Percentiles rank a stretch among this genome's conserved stretches.
phyloP scores from a whole-genome alignment of 306 rosid genomes.

The Carpinus fangiana region DNA sequence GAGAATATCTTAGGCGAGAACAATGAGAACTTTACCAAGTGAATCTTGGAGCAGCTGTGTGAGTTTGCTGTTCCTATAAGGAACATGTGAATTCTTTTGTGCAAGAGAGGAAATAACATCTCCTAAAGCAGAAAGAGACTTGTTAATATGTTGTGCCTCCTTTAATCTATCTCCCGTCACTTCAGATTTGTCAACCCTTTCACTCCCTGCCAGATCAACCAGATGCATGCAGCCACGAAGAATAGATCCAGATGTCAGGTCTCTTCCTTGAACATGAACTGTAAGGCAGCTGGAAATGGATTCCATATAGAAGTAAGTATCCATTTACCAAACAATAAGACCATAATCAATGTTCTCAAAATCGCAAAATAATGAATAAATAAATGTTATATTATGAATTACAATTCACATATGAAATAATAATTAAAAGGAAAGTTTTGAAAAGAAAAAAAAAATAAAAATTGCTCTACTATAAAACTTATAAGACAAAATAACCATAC shows the following conservation, averaged over 20 bases:
- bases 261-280: slow-evolving; percentile 92
- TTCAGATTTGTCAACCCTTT: slow-evolving; percentile 92
- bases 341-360: not conserved
- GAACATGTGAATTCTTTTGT: slow-evolving; percentile 81
- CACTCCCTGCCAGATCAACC: slow-evolving; percentile 98
- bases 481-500: slow-evolving; percentile 30
- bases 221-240: slow-evolving; percentile 90
- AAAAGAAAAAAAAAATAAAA: not conserved
- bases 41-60: slow-evolving; percentile 96
- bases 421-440: not conserved
- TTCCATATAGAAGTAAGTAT: slow-evolving; percentile 24
- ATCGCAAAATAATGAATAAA: not conserved
- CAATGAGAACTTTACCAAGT: slow-evolving; percentile 56
- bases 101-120: slow-evolving; percentile 96
- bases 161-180: slow-evolving; percentile 92
- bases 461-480: not conserved
- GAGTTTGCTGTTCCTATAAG: slow-evolving; percentile 93
- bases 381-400: not conserved
- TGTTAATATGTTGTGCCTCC: slow-evolving; percentile 97
- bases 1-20: not conserved
- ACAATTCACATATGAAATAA: not conserved
- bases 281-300: slow-evolving; percentile 76
- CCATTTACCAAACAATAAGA: not conserved
- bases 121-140: slow-evolving; percentile 94
- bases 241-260: slow-evolving; percentile 61